A percentile compares a stretch with the other conserved stretches of the same genome.
These are phyloP conservation scores for Acarospora socialis DNA, from an alignment of 2,329 filamentous ascomycete genomes.

Conservation along the genomic window DNA sequence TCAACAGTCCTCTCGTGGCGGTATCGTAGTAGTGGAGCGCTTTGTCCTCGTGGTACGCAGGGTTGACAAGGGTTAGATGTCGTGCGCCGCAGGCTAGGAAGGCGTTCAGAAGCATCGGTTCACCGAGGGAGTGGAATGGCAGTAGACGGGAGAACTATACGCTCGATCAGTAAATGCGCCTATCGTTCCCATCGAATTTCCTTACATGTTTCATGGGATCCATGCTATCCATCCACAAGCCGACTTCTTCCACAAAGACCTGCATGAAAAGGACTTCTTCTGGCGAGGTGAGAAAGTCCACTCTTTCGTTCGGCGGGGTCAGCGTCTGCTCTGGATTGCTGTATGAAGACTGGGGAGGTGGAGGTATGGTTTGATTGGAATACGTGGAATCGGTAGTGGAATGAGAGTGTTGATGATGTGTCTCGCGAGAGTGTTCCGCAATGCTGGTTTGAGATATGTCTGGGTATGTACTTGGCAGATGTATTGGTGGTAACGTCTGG, in stretches of 20 bases:
- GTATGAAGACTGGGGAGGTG: conserved; percentile 26
- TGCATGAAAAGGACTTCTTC: conserved; percentile 85
- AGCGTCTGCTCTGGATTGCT: conserved; percentile 21
- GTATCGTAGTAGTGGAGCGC: conserved; percentile 74
- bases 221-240: conserved; percentile 87
- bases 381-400: conserved; percentile 18
- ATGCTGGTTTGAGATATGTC: conserved; percentile 28
- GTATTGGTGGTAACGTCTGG: conserved; percentile 37
- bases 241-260: conserved; percentile 80
- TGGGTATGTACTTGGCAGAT: conserved; percentile 30
- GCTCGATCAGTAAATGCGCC: too few species aligned
- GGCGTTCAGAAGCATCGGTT: conserved; percentile 80
- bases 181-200: conserved; percentile 11
- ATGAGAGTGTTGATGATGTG: conserved; percentile 21
- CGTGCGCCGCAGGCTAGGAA: conserved; percentile 78
- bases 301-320: conserved; percentile 30
- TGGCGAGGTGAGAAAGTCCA: conserved; percentile 54
- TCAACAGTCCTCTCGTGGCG: conserved; percentile 63
- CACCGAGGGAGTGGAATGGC: conserved; percentile 68
- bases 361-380: conserved; percentile 22
- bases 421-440: conserved; percentile 23
- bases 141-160: conserved; percentile 59
- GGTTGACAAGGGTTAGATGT: conserved; percentile 59
- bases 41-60: conserved; percentile 59
- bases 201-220: conserved; percentile 62